A percentile compares a stretch with the other conserved stretches of the same genome.
Conservation (phyloP, 2,329 filamentous ascomycete species). For the Elsinoe necatrix region DNA sequence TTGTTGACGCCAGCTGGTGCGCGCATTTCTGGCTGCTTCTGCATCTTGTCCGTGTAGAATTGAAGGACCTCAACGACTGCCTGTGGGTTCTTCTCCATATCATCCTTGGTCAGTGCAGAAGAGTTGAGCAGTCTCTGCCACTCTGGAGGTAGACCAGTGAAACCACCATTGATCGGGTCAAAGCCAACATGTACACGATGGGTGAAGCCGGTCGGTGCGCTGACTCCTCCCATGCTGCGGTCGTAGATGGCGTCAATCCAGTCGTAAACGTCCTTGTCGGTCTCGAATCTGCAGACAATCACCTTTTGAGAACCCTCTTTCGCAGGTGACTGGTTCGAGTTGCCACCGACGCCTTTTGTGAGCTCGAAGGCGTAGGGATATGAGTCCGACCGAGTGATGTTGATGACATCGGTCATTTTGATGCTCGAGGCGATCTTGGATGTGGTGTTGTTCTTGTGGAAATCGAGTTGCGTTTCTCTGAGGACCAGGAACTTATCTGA, state of each 20-base stretch:
- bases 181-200: slow-evolving; percentile 97
- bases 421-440: slow-evolving; percentile 77
- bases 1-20: slow-evolving; percentile 59
- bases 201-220: slow-evolving; percentile 96
- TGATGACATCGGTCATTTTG: slow-evolving; percentile 76
- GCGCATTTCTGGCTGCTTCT: slow-evolving; percentile 63
- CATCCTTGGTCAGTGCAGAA: slow-evolving; percentile 95
- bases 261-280: slow-evolving; percentile 92
- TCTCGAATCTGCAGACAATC: slow-evolving; percentile 86
- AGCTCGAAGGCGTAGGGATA: slow-evolving; percentile 92
- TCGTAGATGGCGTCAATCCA: slow-evolving; percentile 99
- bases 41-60: slow-evolving; percentile 72
- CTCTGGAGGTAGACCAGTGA: slow-evolving; percentile 86
- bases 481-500: slow-evolving; percentile 88
- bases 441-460: slow-evolving; percentile 82
- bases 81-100: slow-evolving; percentile 89
- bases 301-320: slow-evolving; percentile 75
- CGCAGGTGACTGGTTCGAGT: slow-evolving; percentile 59
- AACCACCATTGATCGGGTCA: slow-evolving; percentile 88
- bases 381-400: slow-evolving; percentile 83
- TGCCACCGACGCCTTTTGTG: slow-evolving; percentile 60
- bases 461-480: slow-evolving; percentile 86
- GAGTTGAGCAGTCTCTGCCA: slow-evolving; percentile 96
- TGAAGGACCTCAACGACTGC: slow-evolving; percentile 64
- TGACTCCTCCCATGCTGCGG: slow-evolving; percentile 95